A percentile compares a stretch with the other conserved stretches of the same genome.
phyloP scores from a whole-genome alignment of 2,329 filamentous ascomycete species.

The Alternaria dauci region DNA sequence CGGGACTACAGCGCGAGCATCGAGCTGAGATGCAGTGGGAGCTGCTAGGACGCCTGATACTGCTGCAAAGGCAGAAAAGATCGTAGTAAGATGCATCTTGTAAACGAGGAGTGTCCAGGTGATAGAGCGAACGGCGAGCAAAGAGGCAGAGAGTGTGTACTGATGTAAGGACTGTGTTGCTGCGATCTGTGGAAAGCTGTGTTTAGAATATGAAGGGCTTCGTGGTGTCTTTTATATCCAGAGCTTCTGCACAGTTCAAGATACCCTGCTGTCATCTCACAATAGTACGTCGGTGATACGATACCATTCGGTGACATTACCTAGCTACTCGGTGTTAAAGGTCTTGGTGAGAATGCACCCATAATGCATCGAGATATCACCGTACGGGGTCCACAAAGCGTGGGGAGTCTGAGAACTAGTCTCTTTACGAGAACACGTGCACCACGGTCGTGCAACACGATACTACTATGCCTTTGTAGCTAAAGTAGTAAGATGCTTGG shows the following conservation, averaged over 20 bases:
- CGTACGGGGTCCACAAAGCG: background rate
- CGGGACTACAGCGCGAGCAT: slow-evolving; percentile 5
- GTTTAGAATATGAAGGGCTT: background rate
- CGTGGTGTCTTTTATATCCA: background rate
- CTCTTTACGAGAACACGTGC: background rate
- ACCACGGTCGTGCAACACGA: background rate
- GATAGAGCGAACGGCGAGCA: background rate
- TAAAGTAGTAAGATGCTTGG: background rate
- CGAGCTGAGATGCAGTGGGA: background rate
- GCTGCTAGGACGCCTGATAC: background rate
- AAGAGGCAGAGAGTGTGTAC: background rate
- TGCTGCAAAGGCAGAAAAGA: background rate
- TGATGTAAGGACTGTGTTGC: background rate
- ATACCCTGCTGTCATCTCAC: background rate
- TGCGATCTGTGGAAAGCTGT: background rate
- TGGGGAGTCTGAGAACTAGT: background rate
- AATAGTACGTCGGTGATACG: background rate
- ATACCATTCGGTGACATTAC: background rate
- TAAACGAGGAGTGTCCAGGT: background rate
- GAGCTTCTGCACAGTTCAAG: background rate
- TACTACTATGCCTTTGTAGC: background rate
- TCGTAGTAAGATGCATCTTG: background rate
- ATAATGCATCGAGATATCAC: background rate
- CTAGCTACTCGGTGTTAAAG: background rate
- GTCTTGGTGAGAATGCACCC: background rate